A percentile compares a stretch with the other conserved stretches of the same genome.
phyloP scores from a whole-genome alignment of 176 grass and related monocot species.

The Puccinellia tenuiflora region DNA sequence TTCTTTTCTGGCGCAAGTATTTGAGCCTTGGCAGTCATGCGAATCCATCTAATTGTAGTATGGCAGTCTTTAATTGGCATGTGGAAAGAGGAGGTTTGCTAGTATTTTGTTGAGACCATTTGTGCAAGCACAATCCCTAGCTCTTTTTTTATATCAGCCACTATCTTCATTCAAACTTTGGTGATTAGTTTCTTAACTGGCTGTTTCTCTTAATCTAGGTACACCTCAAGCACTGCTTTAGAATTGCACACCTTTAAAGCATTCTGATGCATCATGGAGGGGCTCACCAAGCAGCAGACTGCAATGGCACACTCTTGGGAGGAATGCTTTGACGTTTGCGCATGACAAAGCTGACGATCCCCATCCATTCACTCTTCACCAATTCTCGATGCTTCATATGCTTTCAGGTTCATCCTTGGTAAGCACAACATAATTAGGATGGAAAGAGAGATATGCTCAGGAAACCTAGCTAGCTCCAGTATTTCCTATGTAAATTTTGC shows the following conservation, averaged over 20 bases:
- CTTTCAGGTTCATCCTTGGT: slow-evolving; percentile 54
- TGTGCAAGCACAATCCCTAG: background rate
- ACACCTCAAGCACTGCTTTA: slow-evolving; percentile 68
- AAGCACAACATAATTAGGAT: slow-evolving; percentile 24
- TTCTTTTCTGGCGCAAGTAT: background rate
- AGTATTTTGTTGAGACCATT: background rate
- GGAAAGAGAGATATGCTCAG: background rate
- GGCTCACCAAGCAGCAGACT: slow-evolving; percentile 79
- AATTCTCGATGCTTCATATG: slow-evolving; percentile 47
- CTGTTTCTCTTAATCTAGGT: slow-evolving; percentile 32
- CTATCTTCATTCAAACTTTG: background rate
- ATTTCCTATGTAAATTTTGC: slow-evolving; percentile 33
- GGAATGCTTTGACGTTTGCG: background rate
- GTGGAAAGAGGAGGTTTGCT: background rate
- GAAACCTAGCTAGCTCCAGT: slow-evolving; percentile 11
- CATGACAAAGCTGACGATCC: slow-evolving; percentile 33
- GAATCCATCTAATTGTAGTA: background rate
- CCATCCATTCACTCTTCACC: slow-evolving; percentile 77
- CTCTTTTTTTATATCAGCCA: background rate
- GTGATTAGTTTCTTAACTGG: background rate
- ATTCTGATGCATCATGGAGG: slow-evolving; percentile 95
- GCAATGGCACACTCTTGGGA: slow-evolving; percentile 40
- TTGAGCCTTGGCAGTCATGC: background rate
- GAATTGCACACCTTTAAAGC: slow-evolving; percentile 75
- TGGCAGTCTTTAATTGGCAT: background rate